phyloP scores from a whole-genome alignment of 1,139 yeast species.

The Magnusiomyces sp. region DNA sequence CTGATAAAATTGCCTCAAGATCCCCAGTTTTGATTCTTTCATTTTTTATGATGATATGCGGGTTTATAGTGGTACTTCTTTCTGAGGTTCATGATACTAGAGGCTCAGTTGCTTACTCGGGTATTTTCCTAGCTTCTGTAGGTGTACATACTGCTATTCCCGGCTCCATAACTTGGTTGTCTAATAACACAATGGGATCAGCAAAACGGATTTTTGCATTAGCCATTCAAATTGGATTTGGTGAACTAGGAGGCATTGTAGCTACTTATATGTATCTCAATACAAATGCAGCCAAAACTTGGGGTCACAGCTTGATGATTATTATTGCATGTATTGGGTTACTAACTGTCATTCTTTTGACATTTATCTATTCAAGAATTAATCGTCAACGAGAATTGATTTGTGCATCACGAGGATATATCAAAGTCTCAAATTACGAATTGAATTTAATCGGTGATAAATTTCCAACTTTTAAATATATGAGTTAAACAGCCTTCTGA shows the following conservation, averaged over 20 bases:
- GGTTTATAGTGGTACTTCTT: conserved; percentile 30
- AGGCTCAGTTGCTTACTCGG: conserved; percentile 27
- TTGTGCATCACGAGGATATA: conserved; percentile 25
- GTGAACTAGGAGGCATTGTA: conserved; percentile 36
- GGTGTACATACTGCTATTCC: conserved; percentile 36
- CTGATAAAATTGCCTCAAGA: conserved; percentile 30
- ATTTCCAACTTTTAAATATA: conserved; percentile 3
- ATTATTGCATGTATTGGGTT: conserved; percentile 14
- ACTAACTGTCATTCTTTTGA: conserved; percentile 6
- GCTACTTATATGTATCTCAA: conserved; percentile 20
- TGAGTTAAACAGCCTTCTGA: neutral
- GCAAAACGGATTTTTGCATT: conserved; percentile 36
- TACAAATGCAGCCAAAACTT: conserved; percentile 28
- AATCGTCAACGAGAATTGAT: conserved; percentile 22
- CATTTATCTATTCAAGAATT: conserved; percentile 19
- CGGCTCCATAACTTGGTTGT: conserved; percentile 34
- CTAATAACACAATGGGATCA: conserved; percentile 33
- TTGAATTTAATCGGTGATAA: conserved; percentile 31
- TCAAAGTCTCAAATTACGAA: conserved; percentile 22
- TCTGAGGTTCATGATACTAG: conserved; percentile 13
- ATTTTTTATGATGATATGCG: conserved; percentile 28
- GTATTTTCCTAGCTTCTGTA: conserved; percentile 30
- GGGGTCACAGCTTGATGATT: conserved; percentile 29
- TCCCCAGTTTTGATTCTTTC: conserved; percentile 32
- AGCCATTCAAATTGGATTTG: conserved; percentile 38